Evolutionary conservation across 2,329 filamentous ascomycete genomes (phyloP).

Genomic region (Aspergillus pseudotamarii): DNA sequence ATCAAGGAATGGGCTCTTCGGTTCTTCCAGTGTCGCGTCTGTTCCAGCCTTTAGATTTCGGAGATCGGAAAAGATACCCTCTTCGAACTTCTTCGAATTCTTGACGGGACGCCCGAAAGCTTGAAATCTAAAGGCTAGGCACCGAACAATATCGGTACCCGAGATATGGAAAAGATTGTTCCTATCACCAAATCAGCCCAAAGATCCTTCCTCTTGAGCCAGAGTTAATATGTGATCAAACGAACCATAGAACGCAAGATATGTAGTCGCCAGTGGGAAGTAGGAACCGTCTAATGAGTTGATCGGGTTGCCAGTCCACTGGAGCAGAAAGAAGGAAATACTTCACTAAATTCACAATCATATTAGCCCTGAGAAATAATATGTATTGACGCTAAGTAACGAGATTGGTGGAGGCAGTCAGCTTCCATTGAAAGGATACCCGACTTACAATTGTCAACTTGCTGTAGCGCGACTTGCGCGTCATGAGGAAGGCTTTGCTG

Average conservation of each 20-base stretch:
- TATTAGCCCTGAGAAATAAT: constrained; percentile 5
- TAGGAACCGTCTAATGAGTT: constrained; percentile 94
- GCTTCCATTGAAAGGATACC: background rate
- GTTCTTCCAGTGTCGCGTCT: constrained; percentile 96
- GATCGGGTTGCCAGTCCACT: constrained; percentile 95
- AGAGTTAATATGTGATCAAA: constrained; percentile 16
- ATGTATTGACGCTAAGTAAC: background rate
- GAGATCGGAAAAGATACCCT: constrained; percentile 98
- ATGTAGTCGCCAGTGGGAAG: constrained; percentile 98
- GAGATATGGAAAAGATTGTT: constrained; percentile 99
- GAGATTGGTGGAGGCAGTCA: background rate
- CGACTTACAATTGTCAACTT: constrained; percentile 91
- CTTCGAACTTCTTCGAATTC: constrained; percentile 99
- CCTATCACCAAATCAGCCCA: constrained; percentile 50
- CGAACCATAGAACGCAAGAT: constrained; percentile 90
- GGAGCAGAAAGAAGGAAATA: constrained; percentile 99
- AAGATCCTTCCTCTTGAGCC: constrained; percentile 13
- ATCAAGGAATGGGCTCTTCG: constrained; percentile 96
- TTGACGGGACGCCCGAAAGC: constrained; percentile 97
- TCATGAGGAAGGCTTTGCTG: constrained; percentile 95
- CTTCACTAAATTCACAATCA: constrained; percentile 68
- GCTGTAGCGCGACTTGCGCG: constrained; percentile 94
- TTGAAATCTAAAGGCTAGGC: constrained; percentile 96
- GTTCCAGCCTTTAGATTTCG: constrained; percentile 98
- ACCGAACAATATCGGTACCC: constrained; percentile 97